Percentiles rank a stretch among this genome's conserved stretches.
Evolutionary conservation across 2,329 filamentous ascomycete species (phyloP).

Genomic region (Dactylonectria estremocensis): DNA sequence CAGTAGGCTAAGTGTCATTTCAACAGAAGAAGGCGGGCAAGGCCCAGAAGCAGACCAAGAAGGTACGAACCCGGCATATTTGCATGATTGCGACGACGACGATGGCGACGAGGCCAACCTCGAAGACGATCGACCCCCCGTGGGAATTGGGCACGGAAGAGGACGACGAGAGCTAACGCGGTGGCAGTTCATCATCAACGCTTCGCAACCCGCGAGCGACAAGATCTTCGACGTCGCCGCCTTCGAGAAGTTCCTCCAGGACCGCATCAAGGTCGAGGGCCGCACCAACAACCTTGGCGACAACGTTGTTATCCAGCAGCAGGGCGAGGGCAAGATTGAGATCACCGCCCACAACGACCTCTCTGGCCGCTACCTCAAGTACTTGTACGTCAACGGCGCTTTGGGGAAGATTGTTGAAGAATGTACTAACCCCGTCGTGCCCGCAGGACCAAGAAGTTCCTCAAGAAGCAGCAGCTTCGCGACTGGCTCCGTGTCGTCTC

Average conservation of each 20-base stretch:
- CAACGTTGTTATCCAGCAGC: conserved; percentile 89
- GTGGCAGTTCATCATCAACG: conserved; percentile 96
- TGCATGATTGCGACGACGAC: conserved; percentile 12
- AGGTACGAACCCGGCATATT: conserved; percentile 67
- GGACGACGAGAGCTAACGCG: conserved; percentile 33
- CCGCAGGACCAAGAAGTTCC: conserved; percentile 98
- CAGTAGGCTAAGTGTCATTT: conserved; percentile 94
- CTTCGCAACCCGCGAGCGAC: conserved; percentile 96
- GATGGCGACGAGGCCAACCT: conserved; percentile 14
- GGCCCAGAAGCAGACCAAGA: conserved; percentile 88
- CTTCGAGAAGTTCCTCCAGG: conserved; percentile 99
- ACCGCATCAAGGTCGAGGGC: conserved; percentile 99
- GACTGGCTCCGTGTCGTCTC: conserved; percentile 99
- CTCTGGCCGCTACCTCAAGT: conserved; percentile 99
- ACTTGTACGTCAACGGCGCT: conserved; percentile 87
- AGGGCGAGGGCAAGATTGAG: conserved; percentile 98
- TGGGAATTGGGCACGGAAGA: conserved; percentile 7
- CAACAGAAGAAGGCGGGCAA: conserved; percentile 78
- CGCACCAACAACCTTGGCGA: conserved; percentile 98
- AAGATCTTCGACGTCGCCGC: conserved; percentile 99
- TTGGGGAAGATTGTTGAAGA: background rate
- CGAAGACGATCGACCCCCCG: conserved; percentile 11
- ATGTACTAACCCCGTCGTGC: conserved; percentile 14
- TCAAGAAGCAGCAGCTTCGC: conserved; percentile 99
- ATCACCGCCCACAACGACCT: conserved; percentile 98